Evolutionary conservation across 1,284 basidiomycete genomes (phyloP).

Genomic region (Moniliella sp.): DNA sequence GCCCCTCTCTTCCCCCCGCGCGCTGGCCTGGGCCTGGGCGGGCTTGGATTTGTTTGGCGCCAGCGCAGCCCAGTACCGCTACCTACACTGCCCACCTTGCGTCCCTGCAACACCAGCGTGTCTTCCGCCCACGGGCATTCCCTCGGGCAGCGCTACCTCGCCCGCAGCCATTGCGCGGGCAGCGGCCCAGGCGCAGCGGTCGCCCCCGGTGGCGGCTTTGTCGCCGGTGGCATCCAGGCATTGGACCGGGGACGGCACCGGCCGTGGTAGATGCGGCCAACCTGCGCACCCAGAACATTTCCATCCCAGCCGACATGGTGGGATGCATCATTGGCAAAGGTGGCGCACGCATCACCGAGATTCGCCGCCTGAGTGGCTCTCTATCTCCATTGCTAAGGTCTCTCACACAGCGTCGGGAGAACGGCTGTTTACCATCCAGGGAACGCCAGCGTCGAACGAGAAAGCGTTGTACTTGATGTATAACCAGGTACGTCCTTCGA

Average conservation of each 20-base stretch:
- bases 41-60: too few species aligned
- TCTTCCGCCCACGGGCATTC: conserved; percentile 6
- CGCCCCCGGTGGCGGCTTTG: conserved; percentile 21
- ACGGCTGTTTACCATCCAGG: conserved; percentile 96
- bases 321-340: conserved; percentile 59
- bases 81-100: too few species aligned
- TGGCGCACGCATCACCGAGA: conserved; percentile 94
- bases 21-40: conserved; percentile 8
- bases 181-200: conserved; percentile 18
- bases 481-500: conserved; percentile 46
- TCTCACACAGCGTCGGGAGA: conserved; percentile 95
- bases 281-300: conserved; percentile 91
- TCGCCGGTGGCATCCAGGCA: conserved; percentile 19
- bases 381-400: conserved; percentile 91
- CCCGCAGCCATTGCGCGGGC: too few species aligned
- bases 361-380: conserved; percentile 79
- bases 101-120: too few species aligned
- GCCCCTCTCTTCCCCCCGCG: too few species aligned
- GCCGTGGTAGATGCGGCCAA: conserved; percentile 41
- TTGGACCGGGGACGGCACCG: conserved; percentile 16
- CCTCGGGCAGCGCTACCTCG: too few species aligned
- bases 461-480: conserved; percentile 76
- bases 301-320: conserved; percentile 74
- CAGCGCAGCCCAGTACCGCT: not conserved
- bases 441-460: conserved; percentile 51